These are phyloP conservation scores for Diddensiella santjacobensis DNA, from an alignment of 805 yeast species.

Conservation along the genomic window DNA sequence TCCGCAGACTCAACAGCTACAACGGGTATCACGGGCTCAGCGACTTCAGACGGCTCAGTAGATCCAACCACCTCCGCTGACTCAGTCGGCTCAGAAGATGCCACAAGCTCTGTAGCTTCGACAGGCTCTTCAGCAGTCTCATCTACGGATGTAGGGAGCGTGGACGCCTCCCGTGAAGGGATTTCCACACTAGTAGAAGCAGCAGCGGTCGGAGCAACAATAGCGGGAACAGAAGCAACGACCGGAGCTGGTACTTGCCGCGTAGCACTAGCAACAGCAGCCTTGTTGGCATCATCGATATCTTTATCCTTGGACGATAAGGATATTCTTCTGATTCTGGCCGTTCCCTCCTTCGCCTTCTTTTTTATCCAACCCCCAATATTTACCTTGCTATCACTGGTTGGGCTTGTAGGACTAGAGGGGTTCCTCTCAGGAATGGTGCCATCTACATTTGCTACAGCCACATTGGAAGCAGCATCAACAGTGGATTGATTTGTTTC, in stretches of 20 bases:
- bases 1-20: not conserved
- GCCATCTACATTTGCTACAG: conserved; percentile 2
- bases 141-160: not conserved
- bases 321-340: not conserved
- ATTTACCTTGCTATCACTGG: not conserved
- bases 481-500: not conserved
- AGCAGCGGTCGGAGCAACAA: not conserved
- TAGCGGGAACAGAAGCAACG: not conserved
- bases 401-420: not conserved
- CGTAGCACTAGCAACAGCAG: not conserved
- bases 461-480: not conserved
- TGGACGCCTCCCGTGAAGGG: not conserved
- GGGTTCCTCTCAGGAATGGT: not conserved
- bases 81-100: not conserved
- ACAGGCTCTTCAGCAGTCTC: not conserved
- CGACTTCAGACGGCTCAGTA: conserved; percentile 9
- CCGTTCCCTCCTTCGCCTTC: conserved; percentile 5
- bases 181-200: conserved; percentile 1
- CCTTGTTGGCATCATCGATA: conserved; percentile 2
- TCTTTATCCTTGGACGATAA: conserved; percentile 6
- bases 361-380: conserved; percentile 14
- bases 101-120: not conserved
- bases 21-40: conserved; percentile 5
- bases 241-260: not conserved
- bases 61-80: not conserved